Evolutionary conservation across 441 rosid species (phyloP), one percentile per base, ranked within the genome.

Genomic region (Dalechampia spathulata): DNA sequence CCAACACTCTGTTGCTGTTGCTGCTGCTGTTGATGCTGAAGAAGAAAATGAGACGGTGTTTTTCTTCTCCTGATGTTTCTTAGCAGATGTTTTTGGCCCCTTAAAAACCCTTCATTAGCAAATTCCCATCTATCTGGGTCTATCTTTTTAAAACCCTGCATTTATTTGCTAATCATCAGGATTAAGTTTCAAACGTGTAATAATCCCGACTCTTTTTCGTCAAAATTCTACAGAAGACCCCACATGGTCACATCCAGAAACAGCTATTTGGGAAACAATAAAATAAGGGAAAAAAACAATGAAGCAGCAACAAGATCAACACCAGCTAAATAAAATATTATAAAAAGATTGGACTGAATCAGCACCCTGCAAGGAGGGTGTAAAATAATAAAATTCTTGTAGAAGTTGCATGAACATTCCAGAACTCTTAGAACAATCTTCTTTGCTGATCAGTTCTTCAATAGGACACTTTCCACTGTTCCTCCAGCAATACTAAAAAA

Each of bases 101-200:
- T 78, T 9, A 81, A 60, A 70, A 92, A 88, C 15, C 81, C 85
- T 61, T 92, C 96, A 65, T 81, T 86, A 10, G 94, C 82, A 67
- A 88, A 92, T 49, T 84, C 95, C 94, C 96, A 88, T 63, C 72
- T 76, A 32, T 88, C 96, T 30, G 93, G 75, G 65, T 92, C 95
- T 12, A 83, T 75, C 75, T 92, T 92, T 61, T 89, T 78, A 65
- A 92, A 92, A 2, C 96, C 94, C 96, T 88, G 74, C 52, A 30
- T 30, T 30, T 30, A 8, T 17, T 23, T 27, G 40, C 60, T 28
- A 40, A 57, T 36, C 27, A 52, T 15, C 32, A 30, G 36, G 14
- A 30, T 30, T 30, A 3, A 30, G 8, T 30, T 8, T 30, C 34
- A 30, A 30, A 30, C 34, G 4, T 30, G 34, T 8, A 30, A n/a